A percentile compares a stretch with the other conserved stretches of the same genome.
phyloP scores from a whole-genome alignment of 106 monocot genomes.

The Dioscorea dumetorum region DNA sequence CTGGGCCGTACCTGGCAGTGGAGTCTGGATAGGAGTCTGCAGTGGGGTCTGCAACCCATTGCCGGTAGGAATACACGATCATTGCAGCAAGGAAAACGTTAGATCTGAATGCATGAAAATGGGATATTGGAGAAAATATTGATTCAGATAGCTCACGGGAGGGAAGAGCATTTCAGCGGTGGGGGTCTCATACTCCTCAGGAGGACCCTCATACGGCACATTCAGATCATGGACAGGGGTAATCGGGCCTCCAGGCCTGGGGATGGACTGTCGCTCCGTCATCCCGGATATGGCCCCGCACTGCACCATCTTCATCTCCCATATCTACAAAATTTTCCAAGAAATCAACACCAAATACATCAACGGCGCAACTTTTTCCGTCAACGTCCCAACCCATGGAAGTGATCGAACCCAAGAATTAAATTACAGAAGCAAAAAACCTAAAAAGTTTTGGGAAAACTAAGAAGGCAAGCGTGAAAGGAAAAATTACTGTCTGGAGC shows the following conservation, averaged over 20 bases:
- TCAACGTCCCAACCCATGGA: no score
- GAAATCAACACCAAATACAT: neutral
- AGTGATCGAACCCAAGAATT: neutral
- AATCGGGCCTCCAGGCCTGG: constrained; percentile 33
- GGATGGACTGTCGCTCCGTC: constrained; percentile 37
- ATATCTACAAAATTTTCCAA: constrained; percentile 35
- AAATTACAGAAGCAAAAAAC: neutral
- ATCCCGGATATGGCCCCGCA: constrained; percentile 59
- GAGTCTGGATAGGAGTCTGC: constrained; percentile 88
- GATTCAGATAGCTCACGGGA: constrained; percentile 36
- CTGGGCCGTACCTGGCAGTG: constrained; percentile 21
- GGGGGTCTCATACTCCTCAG: constrained; percentile 95
- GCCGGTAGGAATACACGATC: no score
- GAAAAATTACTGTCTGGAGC: constrained; percentile 75
- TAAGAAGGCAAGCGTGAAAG: neutral
- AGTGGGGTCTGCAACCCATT: constrained; percentile 55
- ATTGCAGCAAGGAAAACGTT: no score
- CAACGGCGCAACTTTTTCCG: neutral
- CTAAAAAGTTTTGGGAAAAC: constrained; percentile 4
- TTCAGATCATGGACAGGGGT: constrained; percentile 93
- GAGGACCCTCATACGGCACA: constrained; percentile 79
- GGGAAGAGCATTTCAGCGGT: constrained; percentile 99
- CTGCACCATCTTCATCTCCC: constrained; percentile 99
- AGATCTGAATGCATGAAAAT: neutral
- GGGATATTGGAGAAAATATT: neutral